Percentiles rank a stretch among this genome's conserved stretches.
phyloP scores from a whole-genome alignment of 2,329 filamentous ascomycete genomes.

The Calonectria hawksworthii region DNA sequence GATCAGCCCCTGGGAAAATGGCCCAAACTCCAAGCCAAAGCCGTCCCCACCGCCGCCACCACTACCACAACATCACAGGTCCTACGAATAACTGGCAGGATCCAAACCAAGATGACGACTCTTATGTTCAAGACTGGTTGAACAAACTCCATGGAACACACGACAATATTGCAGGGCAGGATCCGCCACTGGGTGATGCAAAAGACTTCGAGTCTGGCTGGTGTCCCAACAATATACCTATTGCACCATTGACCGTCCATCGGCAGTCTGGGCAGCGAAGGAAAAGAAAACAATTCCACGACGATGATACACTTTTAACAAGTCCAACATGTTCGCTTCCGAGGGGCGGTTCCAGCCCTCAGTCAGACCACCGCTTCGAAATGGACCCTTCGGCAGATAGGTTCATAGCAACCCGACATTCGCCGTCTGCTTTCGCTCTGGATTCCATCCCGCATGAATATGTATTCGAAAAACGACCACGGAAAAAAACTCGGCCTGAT shows the following conservation, averaged over 20 bases:
- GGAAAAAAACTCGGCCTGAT: conserved; percentile 69
- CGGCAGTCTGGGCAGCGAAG: neutral
- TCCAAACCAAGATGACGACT: neutral
- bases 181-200: neutral
- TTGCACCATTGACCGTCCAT: neutral
- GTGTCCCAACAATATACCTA: conserved; percentile 24
- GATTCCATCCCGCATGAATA: conserved; percentile 4
- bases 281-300: neutral
- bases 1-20: neutral
- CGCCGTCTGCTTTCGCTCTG: neutral
- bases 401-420: neutral
- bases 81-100: neutral
- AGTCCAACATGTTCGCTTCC: conserved; percentile 12
- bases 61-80: neutral
- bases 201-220: neutral
- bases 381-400: conserved; percentile 26
- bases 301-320: conserved; percentile 1
- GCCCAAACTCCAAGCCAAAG: neutral
- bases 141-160: neutral
- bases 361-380: neutral
- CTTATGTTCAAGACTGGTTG: conserved; percentile 4
- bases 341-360: neutral
- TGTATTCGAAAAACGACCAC: conserved; percentile 63
- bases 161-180: neutral
- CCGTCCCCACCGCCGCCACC: neutral